Percentiles rank a stretch among this genome's conserved stretches.
phyloP scores from a whole-genome alignment of 768 basidiomycete genomes.

The Leccinum pellstonianum region DNA sequence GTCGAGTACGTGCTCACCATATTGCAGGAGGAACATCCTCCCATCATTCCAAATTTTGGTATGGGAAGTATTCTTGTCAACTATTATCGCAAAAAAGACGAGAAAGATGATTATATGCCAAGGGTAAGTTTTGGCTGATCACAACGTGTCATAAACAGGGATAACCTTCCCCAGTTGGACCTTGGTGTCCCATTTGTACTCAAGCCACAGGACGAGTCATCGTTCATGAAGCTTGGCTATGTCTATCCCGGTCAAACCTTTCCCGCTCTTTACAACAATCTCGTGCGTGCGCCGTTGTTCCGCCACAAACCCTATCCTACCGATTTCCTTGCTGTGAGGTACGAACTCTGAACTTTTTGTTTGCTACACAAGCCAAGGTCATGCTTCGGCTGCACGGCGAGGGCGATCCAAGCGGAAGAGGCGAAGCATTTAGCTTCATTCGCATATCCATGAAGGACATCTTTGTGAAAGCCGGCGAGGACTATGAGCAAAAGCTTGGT shows the following conservation, averaged over 20 bases:
- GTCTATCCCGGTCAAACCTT: constrained; percentile 93
- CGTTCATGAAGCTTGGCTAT: constrained; percentile 96
- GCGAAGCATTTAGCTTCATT: constrained; percentile 96
- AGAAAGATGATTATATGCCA: constrained; percentile 90
- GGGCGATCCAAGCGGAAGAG: constrained; percentile 91
- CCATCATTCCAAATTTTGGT: constrained; percentile 92
- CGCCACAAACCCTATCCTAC: constrained; percentile 84
- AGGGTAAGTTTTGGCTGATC: constrained; percentile 51
- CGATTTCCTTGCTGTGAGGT: constrained; percentile 94
- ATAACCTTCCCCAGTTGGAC: constrained; percentile 55
- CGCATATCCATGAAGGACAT: constrained; percentile 99
- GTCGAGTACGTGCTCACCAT: constrained; percentile 9
- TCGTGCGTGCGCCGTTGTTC: constrained; percentile 91
- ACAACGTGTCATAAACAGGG: constrained; percentile 1
- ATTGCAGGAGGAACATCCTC: constrained; percentile 90
- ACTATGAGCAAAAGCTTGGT: constrained; percentile 87
- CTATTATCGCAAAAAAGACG: constrained; percentile 95
- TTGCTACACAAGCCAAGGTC: constrained; percentile 91
- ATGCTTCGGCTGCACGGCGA: constrained; percentile 97
- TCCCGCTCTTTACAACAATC: constrained; percentile 92
- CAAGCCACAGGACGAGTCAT: constrained; percentile 95
- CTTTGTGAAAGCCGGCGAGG: constrained; percentile 94
- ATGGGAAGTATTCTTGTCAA: constrained; percentile 98
- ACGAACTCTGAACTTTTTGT: constrained; percentile 68
- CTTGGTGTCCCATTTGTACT: constrained; percentile 95